phyloP scores from a whole-genome alignment of 2,329 filamentous ascomycete genomes.

The Parafenestella ontariensis region DNA sequence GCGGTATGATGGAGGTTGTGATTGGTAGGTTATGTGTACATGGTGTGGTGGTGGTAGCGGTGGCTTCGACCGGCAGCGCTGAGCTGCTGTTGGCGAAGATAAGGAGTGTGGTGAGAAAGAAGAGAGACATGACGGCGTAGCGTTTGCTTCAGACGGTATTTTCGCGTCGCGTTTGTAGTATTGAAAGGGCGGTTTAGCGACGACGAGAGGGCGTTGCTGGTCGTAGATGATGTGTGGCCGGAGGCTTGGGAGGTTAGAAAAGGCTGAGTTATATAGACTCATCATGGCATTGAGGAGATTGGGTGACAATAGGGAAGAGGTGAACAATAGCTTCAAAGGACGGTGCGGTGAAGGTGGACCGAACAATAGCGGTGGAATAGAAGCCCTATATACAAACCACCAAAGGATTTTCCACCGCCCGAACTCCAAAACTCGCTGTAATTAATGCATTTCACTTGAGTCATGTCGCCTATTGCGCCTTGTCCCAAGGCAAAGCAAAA shows the following conservation, averaged over 20 bases:
- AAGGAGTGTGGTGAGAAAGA: not conserved
- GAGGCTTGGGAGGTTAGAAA: not conserved
- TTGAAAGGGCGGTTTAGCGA: not conserved
- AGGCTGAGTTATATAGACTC: not conserved
- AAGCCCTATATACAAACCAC: conserved; percentile 6
- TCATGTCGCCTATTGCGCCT: conserved; percentile 26
- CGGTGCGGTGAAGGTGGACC: not conserved
- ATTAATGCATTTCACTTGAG: conserved; percentile 12
- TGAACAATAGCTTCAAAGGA: not conserved
- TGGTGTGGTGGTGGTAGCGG: not conserved
- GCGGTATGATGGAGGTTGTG: not conserved
- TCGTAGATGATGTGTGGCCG: too few relatives aligned
- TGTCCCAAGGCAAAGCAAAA: conserved; percentile 51
- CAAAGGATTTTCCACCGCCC: conserved; percentile 16
- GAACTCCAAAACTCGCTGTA: conserved; percentile 25
- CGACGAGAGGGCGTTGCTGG: too few relatives aligned
- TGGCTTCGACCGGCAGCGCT: not conserved
- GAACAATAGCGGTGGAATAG: conserved; percentile 1
- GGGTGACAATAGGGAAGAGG: not conserved
- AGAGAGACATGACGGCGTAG: not conserved
- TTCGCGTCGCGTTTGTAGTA: not conserved
- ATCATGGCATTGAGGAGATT: not conserved
- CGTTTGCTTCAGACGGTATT: not conserved
- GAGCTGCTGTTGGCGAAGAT: not conserved
- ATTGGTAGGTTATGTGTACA: not conserved